Conservation (phyloP, 2,329 filamentous ascomycete species). For the Penicillium griseofulvum region DNA sequence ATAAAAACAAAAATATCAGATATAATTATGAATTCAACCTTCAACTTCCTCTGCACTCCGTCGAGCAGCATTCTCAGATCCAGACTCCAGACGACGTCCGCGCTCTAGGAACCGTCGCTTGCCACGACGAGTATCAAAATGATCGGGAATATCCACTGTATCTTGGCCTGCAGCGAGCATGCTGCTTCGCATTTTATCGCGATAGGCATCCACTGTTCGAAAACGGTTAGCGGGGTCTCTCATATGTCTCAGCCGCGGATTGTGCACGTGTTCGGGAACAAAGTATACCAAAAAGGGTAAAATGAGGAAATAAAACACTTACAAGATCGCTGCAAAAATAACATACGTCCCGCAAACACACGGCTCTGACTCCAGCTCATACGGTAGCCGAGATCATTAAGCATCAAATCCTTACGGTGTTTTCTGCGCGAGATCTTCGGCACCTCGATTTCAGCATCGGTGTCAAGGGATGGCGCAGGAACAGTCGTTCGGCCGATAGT, state of each 20-base stretch:
- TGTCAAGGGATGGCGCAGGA: constrained; percentile 61
- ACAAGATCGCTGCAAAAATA: constrained; percentile 90
- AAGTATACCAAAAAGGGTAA: constrained; percentile 6
- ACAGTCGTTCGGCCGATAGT: constrained; percentile 52
- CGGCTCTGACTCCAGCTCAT: constrained; percentile 97
- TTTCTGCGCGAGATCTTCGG: constrained; percentile 69
- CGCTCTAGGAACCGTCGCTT: constrained; percentile 71
- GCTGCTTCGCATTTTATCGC: constrained; percentile 81
- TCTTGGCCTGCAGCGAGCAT: constrained; percentile 79
- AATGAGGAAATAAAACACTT: constrained; percentile 47
- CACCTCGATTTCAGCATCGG: constrained; percentile 72
- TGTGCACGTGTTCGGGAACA: constrained; percentile 4
- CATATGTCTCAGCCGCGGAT: not conserved
- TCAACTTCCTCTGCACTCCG: constrained; percentile 41
- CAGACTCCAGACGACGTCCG: constrained; percentile 16
- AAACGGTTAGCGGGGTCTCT: constrained; percentile 9
- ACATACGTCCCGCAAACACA: constrained; percentile 78
- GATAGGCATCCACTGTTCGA: constrained; percentile 81
- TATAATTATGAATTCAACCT: constrained; percentile 12
- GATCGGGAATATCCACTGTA: constrained; percentile 68
- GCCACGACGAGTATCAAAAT: constrained; percentile 84
- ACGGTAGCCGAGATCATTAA: constrained; percentile 90
- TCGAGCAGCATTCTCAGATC: constrained; percentile 28
- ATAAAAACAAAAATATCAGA: not conserved
- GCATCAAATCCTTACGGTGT: constrained; percentile 76